Evolutionary conservation across 208 protist species (phyloP).

Genomic region (Acanthamoeba quina): DNA sequence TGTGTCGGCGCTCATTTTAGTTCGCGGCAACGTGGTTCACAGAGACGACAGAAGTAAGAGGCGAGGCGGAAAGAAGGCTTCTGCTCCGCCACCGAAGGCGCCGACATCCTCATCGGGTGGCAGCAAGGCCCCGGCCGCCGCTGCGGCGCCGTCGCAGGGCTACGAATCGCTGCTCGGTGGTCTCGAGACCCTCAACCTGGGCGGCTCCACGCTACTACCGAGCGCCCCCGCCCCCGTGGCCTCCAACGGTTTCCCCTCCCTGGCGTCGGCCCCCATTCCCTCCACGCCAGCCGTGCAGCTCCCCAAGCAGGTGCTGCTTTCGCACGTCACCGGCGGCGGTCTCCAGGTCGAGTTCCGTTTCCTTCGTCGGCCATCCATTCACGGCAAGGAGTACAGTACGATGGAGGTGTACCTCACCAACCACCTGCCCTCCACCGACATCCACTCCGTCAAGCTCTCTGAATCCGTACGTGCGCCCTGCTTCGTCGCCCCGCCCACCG

Average conservation of each 20-base stretch:
- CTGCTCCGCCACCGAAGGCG: neutral
- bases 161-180: conserved; percentile 3
- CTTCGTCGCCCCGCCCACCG: neutral
- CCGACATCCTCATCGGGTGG: too few relatives aligned
- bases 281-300: neutral
- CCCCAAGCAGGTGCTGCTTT: conserved; percentile 12
- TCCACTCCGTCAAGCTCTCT: neutral
- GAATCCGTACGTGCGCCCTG: neutral
- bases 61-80: neutral
- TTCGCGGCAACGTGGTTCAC: neutral
- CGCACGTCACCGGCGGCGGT: conserved; percentile 30
- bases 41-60: neutral
- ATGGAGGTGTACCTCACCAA: conserved; percentile 32
- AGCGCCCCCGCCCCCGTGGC: neutral
- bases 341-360: conserved; percentile 57
- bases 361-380: conserved; percentile 41
- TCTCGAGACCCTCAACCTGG: neutral
- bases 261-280: neutral
- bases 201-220: neutral
- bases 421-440: conserved; percentile 13
- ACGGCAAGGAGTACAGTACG: neutral
- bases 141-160: neutral
- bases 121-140: neutral
- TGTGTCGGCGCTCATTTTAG: neutral
- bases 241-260: neutral